Evolutionary conservation across 768 basidiomycete genomes (phyloP), one percentile per base, ranked within the genome.

Genomic region (Russula foetens): DNA sequence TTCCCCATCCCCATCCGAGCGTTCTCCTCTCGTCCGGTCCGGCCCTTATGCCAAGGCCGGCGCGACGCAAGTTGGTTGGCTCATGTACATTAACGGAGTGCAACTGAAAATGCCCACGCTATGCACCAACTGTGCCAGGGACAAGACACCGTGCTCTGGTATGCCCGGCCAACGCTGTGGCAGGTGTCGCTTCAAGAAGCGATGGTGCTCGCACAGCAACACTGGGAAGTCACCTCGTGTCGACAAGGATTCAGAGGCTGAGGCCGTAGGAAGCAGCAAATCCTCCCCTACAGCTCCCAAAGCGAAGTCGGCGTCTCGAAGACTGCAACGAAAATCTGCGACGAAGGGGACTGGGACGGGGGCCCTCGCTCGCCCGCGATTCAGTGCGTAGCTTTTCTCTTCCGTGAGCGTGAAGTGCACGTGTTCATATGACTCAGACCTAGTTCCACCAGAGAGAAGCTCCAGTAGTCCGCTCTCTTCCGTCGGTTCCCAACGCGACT

Each of bases 381-480:
- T 14, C 33, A 26, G 58, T 59, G 21, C 49, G 58, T 53, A 17
- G 3, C 35, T 44, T 21, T 44, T 15, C 15, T 7, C 12, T 11
- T 28, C 11, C 28, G 24, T 38, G 14, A 2, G 19, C 3, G 8
- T 26, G 9, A 6, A 9, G 7, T 45, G n/a, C 17, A 5, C 23
- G n/a, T 52, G 44, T 26, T 59, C 50, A 53, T 52, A 7, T 28
- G n/a, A 31, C n/a, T 6, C n/a, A 23, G 29, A 43, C 23, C 31
- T 33, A 43, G 28, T 47, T 43, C 28, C 33, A 28, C 9, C 35
- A 7, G 31, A 51, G 23, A 52, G 44, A 35, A 11, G 50, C 14
- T 21, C 58, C 60, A 56, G 48, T 14, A 61, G 60, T 21, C 60
- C 60, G 7, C 60, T 61, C 54, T 56, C 60, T 17, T 56, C 60